Evolutionary conservation across 371 early-diverging fungal genomes (phyloP), one percentile per base, ranked within the genome.

Genomic region (Mucor sp.): DNA sequence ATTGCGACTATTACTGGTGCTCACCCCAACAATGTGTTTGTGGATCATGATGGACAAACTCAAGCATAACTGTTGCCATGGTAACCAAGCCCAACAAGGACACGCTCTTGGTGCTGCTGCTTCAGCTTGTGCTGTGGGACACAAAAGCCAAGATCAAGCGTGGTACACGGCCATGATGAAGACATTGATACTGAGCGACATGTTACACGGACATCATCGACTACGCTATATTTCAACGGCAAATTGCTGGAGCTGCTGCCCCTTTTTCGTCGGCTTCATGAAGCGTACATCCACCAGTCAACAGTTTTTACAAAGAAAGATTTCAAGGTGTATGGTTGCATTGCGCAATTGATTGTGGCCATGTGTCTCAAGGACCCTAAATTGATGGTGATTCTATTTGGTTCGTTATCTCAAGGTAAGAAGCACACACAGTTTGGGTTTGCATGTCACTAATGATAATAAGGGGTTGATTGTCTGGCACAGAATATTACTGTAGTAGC

Each of bases 291-390:
- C 74, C 0, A 64, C 43, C 1, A 74, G 78, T 2, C 75, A 80
- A 47, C 78, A 76, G 19, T 84, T 81, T 58, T n/a, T n/a, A 84
- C 84, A 14, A 75, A 79, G 27, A 81, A 77, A 44, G 84, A 86
- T 33, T 86, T 83, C 65, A 83, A 83, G 44, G 71, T 74, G 0
- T 80, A 76, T 58, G 75, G 68, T 12, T 77, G 73, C 15, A 66
- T 69, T 8, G 70, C 82, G 19, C 72, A 80, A 30, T 59, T 86
- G 3, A 59, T 79, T 1, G 79, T 78, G 12, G 53, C 63, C 17
- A 64, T 81, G 66, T 83, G 83, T 55, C 43, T 63, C 3, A 64
- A 78, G n/a, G 69, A 74, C 37, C 67, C 77, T 28, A 68, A 71
- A 7, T 60, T 69, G 12, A 57, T 84, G 27, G 57, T 62, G 4